Evolutionary conservation across 768 basidiomycete species (phyloP), one percentile per base, ranked within the genome.

Genomic region (Mycena capillaripes): DNA sequence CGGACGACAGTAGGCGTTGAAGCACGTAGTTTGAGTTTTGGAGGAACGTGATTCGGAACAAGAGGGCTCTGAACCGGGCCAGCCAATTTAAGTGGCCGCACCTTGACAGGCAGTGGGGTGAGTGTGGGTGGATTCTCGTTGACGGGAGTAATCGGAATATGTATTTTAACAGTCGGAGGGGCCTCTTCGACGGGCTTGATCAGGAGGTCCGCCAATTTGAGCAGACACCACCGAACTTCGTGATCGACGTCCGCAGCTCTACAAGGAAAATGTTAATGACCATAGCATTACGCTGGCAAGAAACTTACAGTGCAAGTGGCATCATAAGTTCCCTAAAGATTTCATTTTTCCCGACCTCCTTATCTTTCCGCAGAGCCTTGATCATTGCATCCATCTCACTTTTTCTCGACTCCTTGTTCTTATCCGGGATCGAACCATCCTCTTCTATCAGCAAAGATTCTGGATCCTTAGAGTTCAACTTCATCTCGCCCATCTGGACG

Each of bases 401-500:
- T 83, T 92, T 93, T 86, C 94, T 94, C 55, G 87, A 87, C 80
- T 94, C 93, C 82, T 90, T 94, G 64, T 86, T 83, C 79, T 89
- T 93, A 78, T 92, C 92, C 27, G 89, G 90, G 11, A 86, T 86
- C 66, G 88, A 90, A 8, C 95, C 95, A 75, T 96, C 95, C 78
- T 96, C 95, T 81, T 97, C 95, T 53, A 97, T 95, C 16, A 96
- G 86, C 32, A 96, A 80, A 6, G 93, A 88, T 74, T 95, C 94
- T 0, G 89, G 80, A 70, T 96, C 95, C 80, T 94, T 96, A 50
- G 88, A 76, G 60, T 86, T 85, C 17, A 90, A 86, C 82, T 92
- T 95, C 87, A 99, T 92, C 77, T 97, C 97, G 64, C 97, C 97
- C 87, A 98, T 92, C 42, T 94, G 92, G 4, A 95, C 92, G 42